Conservation (phyloP, 345 rosid genomes). For the Acer campestre region DNA sequence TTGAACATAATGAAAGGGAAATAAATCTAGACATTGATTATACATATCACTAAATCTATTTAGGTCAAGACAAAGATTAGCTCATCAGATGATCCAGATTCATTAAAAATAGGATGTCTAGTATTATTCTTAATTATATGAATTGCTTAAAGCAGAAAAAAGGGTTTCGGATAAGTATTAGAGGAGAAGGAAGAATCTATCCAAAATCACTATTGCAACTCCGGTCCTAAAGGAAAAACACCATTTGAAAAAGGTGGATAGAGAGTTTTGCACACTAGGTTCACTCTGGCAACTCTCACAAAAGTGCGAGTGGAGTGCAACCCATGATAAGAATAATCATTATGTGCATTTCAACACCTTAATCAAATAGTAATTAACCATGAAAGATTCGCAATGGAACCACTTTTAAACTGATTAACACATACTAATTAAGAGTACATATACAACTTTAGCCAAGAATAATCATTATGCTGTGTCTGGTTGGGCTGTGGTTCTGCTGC, state of each 20-base stretch:
- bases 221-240: neutral
- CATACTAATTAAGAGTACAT: neutral
- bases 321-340: conserved; percentile 6
- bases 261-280: neutral
- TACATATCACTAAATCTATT: too few relatives aligned
- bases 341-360: neutral
- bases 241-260: too few relatives aligned
- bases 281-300: neutral
- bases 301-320: conserved; percentile 18
- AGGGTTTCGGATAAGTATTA: neutral
- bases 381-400: neutral
- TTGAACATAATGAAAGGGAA: too few relatives aligned
- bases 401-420: neutral
- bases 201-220: neutral
- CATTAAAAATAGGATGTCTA: too few relatives aligned
- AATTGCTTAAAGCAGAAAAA: neutral
- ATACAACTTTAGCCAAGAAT: neutral
- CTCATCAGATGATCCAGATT: too few relatives aligned
- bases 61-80: too few relatives aligned
- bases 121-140: too few relatives aligned
- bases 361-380: neutral
- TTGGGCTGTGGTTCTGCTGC: too few relatives aligned
- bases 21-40: too few relatives aligned
- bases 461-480: too few relatives aligned
- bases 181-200: neutral